Evolutionary conservation across 441 rosid genomes (phyloP).

Genomic region (Bocquillonia castaneifolia): DNA sequence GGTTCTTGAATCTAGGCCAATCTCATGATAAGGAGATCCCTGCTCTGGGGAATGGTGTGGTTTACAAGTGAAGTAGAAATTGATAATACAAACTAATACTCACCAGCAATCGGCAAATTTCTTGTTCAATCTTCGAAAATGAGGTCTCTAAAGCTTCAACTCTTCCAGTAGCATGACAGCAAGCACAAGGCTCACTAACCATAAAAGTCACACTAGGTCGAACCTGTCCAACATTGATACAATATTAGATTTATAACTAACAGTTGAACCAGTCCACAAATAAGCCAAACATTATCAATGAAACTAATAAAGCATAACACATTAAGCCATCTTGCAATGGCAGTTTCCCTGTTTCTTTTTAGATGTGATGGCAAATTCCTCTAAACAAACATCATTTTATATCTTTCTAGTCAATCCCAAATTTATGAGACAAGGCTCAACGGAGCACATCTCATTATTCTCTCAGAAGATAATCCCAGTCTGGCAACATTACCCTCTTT

Average conservation of each 20-base stretch:
- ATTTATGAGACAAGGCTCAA: too few relatives aligned
- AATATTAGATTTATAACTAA: conserved; percentile 16
- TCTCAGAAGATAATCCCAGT: conserved; percentile 15
- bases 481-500: conserved; percentile 62
- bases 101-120: conserved; percentile 78
- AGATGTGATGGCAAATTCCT: not conserved
- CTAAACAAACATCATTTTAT: not conserved
- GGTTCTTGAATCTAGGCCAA: conserved; percentile 3
- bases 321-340: not conserved
- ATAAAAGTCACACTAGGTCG: conserved; percentile 94
- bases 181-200: conserved; percentile 90
- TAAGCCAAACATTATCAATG: conserved; percentile 3
- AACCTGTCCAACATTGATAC: conserved; percentile 50
- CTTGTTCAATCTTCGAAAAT: conserved; percentile 92
- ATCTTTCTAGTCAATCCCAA: too few relatives aligned
- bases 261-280: conserved; percentile 10
- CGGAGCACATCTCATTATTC: too few relatives aligned
- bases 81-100: conserved; percentile 31
- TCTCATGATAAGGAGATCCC: not conserved
- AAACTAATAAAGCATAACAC: not conserved
- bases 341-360: not conserved
- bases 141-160: conserved; percentile 96
- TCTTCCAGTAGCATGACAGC: conserved; percentile 94
- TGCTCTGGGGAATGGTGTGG: not conserved
- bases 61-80: not conserved